Evolutionary conservation across 345 rosid genomes (phyloP), one percentile per base, ranked within the genome.

Genomic region (Abelmoschus esculentus): DNA sequence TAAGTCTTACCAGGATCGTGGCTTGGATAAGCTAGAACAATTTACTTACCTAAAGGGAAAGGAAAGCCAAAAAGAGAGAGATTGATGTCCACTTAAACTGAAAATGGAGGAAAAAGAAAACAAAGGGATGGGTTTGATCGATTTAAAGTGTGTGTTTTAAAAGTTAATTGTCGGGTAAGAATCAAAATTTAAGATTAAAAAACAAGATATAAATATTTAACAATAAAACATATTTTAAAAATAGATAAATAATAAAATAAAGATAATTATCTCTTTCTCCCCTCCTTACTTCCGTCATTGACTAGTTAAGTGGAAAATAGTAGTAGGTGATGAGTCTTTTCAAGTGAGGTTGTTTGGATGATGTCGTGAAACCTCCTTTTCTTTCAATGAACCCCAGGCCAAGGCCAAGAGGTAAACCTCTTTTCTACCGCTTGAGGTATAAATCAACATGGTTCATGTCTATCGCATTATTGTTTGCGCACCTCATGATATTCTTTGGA

Each of bases 11-110:
- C 60, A 55, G 60, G 61, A 32, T 26, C 12, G 3, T 64, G 55
- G 61, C 13, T 36, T 54, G 76, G 75, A 72, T 72, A 72, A 72
- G 72, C 31, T 31, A 22, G 66, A 63, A 74, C 28, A 8, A 61
- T 31, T 62, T 49, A 29, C 10, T 57, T 66, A 14, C 36, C 10
- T 54, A 29, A 53, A 29, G 26, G 49, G 79, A 29, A 66, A 66
- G 26, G 42, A 2, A 61, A 61, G 9, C 12, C n/a, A n/a, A 56
- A 4, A 15, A 28, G 57, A 18, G 65, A 40, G 47, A 19, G 29
- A 57, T 34, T 18, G 26, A 18, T 61, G 69, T 40, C 69, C 77
- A 69, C 29, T 46, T 32, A 38, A 69, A 26, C 18, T 56, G n/a
- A 17, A 56, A 65, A 8, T 6, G 13, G 65, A 11, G 12, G n/a